Conservation (phyloP, 2,329 filamentous ascomycete species). For the Capronia coronata region DNA sequence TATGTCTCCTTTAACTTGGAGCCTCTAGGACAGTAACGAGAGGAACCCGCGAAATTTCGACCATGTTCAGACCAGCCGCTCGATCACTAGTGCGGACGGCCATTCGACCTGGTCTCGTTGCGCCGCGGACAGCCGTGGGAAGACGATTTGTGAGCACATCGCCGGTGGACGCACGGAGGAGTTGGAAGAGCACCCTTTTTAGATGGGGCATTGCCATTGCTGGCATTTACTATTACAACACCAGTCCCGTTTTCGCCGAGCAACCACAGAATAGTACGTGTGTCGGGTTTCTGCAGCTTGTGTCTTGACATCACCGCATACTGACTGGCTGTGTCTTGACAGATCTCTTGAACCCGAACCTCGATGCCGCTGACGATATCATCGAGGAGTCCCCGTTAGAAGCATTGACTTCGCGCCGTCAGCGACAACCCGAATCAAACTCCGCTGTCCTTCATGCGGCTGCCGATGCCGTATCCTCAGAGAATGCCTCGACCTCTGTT, state of each 20-base stretch:
- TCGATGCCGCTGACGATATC: constrained; percentile 19
- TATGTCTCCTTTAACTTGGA: constrained; percentile 1
- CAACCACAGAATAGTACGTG: constrained; percentile 62
- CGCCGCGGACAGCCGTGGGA: constrained; percentile 13
- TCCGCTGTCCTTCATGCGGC: constrained; percentile 47
- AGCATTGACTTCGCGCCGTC: constrained; percentile 23
- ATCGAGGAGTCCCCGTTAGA: constrained; percentile 21
- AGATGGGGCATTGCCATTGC: constrained; percentile 71
- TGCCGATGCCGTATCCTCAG: constrained; percentile 18
- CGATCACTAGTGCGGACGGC: constrained; percentile 39
- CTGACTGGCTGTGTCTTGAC: constrained; percentile 6
- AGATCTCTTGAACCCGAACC: constrained; percentile 28
- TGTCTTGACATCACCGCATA: background rate
- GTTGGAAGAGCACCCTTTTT: constrained; percentile 69
- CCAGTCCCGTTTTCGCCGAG: constrained; percentile 78
- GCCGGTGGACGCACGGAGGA: constrained; percentile 59
- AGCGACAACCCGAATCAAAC: constrained; percentile 34
- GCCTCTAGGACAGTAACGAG: background rate
- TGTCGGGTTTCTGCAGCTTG: background rate
- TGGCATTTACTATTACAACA: constrained; percentile 90
- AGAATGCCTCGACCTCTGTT: constrained; percentile 21
- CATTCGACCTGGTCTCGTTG: constrained; percentile 16
- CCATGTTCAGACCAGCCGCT: constrained; percentile 50
- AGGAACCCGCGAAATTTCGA: background rate
- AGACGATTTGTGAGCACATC: constrained; percentile 52